A percentile compares a stretch with the other conserved stretches of the same genome.
These are phyloP conservation scores for Glycine tomentella DNA, from an alignment of 306 rosid species.

Conservation along the genomic window DNA sequence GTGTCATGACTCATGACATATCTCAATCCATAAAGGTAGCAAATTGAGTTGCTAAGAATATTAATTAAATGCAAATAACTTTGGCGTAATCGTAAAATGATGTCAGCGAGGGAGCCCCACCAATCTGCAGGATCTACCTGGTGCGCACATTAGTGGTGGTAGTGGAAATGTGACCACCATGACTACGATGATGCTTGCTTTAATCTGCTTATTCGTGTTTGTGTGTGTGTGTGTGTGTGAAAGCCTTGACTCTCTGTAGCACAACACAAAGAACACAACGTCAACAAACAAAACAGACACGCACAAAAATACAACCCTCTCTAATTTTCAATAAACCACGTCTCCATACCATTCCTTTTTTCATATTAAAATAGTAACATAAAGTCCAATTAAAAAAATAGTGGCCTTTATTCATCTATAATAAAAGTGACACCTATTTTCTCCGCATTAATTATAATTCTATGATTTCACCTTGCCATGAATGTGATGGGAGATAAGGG, in stretches of 20 bases:
- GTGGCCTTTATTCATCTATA: constrained; percentile 14
- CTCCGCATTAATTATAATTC: constrained; percentile 4
- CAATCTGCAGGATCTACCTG: constrained; percentile 55
- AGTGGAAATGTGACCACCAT: constrained; percentile 70
- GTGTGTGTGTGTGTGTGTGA: constrained; percentile 37
- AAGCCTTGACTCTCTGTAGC: constrained; percentile 56
- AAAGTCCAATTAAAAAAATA: constrained; percentile 8
- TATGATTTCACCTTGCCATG: not conserved
- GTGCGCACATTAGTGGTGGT: constrained; percentile 58
- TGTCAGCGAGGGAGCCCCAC: constrained; percentile 40
- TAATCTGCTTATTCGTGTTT: not conserved
- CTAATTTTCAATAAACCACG: not conserved
- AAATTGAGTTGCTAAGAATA: too few relatives aligned
- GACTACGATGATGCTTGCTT: constrained; percentile 32
- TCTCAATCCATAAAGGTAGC: too few relatives aligned
- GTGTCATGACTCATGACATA: too few relatives aligned
- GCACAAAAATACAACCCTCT: constrained; percentile 27
- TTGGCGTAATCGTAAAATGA: constrained; percentile 19
- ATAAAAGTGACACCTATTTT: constrained; percentile 4
- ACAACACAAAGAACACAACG: constrained; percentile 12
- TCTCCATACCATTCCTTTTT: too few relatives aligned
- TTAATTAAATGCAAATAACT: too few relatives aligned
- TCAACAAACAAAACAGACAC: constrained; percentile 23
- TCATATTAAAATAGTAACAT: not conserved
- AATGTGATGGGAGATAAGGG: constrained; percentile 39